These are phyloP conservation scores for Coffea eugenioides DNA, from an alignment of 257 asterid genomes.

Conservation along the genomic window DNA sequence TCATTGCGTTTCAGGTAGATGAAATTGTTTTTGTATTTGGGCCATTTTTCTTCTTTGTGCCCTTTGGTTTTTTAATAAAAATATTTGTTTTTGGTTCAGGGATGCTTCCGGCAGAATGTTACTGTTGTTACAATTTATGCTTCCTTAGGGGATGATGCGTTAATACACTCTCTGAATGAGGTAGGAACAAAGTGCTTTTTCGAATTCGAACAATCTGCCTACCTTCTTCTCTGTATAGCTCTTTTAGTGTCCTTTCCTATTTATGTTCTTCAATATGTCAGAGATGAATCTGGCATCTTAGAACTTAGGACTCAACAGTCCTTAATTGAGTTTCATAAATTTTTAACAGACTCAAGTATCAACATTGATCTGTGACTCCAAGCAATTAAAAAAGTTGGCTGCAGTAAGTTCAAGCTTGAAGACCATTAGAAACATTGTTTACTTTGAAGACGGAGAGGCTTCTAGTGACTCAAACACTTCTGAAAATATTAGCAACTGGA, in stretches of 20 bases:
- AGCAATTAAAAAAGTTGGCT: constrained; percentile 71
- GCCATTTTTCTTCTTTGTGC: constrained; percentile 2
- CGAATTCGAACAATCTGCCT: not conserved
- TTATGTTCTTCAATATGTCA: not conserved
- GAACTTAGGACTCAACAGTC: constrained; percentile 1
- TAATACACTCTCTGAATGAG: constrained; percentile 84
- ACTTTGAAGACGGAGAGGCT: constrained; percentile 60
- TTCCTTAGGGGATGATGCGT: constrained; percentile 87
- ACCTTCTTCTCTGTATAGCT: not conserved
- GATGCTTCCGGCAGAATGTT: constrained; percentile 78
- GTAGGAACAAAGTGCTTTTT: constrained; percentile 27
- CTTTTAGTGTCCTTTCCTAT: not conserved
- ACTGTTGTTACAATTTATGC: constrained; percentile 89
- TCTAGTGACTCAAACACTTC: constrained; percentile 35
- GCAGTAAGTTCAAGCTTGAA: constrained; percentile 60
- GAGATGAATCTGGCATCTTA: constrained; percentile 16
- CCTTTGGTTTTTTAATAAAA: not conserved
- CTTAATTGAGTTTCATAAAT: constrained; percentile 21
- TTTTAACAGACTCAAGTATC: constrained; percentile 79
- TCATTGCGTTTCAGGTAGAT: constrained; percentile 72
- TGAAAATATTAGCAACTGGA: constrained; percentile 46
- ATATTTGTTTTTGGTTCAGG: constrained; percentile 44
- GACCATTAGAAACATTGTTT: constrained; percentile 55
- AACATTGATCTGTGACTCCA: constrained; percentile 76
- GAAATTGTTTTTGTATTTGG: not conserved